Conservation (phyloP, 208 protist genomes). For the Herpetomonas samuelpessoai region DNA sequence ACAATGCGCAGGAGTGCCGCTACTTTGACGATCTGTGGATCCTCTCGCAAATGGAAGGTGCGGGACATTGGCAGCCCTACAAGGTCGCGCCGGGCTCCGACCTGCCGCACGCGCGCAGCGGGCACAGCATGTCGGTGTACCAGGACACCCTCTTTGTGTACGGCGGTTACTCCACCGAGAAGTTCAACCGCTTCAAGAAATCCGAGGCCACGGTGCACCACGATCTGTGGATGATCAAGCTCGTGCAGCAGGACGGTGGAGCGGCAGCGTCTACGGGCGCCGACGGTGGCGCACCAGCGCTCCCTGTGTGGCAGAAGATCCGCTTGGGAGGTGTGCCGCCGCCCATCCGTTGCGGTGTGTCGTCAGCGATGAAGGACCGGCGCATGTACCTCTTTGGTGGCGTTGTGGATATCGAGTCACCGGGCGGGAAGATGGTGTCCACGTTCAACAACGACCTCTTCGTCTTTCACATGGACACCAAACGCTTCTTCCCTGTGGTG, state of each 20-base stretch:
- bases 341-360: constrained; percentile 74
- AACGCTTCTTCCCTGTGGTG: constrained; percentile 86
- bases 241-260: constrained; percentile 18
- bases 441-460: constrained; percentile 91
- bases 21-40: constrained; percentile 91
- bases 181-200: constrained; percentile 89
- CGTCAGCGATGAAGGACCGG: constrained; percentile 65
- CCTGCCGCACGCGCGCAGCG: constrained; percentile 65
- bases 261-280: background rate
- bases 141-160: constrained; percentile 87
- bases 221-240: constrained; percentile 79
- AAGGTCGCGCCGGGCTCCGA: constrained; percentile 47
- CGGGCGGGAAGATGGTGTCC: constrained; percentile 81
- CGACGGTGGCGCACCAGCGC: background rate
- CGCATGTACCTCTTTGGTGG: constrained; percentile 91
- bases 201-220: constrained; percentile 87
- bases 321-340: constrained; percentile 81
- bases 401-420: constrained; percentile 87
- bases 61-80: constrained; percentile 57
- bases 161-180: constrained; percentile 87
- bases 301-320: constrained; percentile 74
- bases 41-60: constrained; percentile 74
- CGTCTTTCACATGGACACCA: constrained; percentile 88
- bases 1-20: constrained; percentile 81
- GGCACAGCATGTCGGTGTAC: constrained; percentile 81